A percentile compares a stretch with the other conserved stretches of the same genome.
Evolutionary conservation across 495 filamentous ascomycete species (phyloP).

Genomic region (Lasiosphaeris hirsuta): DNA sequence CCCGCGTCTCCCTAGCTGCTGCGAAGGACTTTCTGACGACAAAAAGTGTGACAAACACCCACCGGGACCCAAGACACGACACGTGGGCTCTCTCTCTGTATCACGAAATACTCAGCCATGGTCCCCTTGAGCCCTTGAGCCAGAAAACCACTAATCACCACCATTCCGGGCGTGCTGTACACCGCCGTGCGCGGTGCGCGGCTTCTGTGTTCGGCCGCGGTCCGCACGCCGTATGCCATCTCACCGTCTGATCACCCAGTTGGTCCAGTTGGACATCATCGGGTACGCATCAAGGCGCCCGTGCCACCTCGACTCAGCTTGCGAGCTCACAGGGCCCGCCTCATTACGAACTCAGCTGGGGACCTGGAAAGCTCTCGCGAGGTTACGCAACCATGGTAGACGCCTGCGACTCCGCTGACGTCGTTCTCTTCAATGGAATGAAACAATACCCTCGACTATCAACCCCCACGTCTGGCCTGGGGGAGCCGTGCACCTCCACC

Average conservation of each 20-base stretch:
- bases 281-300: not conserved
- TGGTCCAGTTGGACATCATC: too few species aligned
- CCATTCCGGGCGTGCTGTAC: too few species aligned
- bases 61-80: not conserved
- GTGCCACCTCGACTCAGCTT: constrained; percentile 14
- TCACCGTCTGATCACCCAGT: too few species aligned
- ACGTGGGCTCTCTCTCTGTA: constrained; percentile 1
- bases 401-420: constrained; percentile 4
- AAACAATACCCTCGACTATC: not conserved
- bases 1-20: too few species aligned
- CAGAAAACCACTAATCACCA: too few species aligned
- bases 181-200: too few species aligned
- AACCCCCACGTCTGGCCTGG: not conserved
- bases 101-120: constrained; percentile 5
- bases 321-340: constrained; percentile 4
- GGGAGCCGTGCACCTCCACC: not conserved
- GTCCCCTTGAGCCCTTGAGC: not conserved
- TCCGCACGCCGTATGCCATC: too few species aligned
- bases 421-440: not conserved
- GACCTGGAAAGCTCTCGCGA: not conserved
- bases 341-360: constrained; percentile 17
- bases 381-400: constrained; percentile 3
- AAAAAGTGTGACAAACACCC: constrained; percentile 7
- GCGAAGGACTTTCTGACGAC: not conserved
- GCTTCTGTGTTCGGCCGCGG: too few species aligned